Evolutionary conservation across 140 eudicot genomes (phyloP).

Genomic region (Anethum foeniculum): DNA sequence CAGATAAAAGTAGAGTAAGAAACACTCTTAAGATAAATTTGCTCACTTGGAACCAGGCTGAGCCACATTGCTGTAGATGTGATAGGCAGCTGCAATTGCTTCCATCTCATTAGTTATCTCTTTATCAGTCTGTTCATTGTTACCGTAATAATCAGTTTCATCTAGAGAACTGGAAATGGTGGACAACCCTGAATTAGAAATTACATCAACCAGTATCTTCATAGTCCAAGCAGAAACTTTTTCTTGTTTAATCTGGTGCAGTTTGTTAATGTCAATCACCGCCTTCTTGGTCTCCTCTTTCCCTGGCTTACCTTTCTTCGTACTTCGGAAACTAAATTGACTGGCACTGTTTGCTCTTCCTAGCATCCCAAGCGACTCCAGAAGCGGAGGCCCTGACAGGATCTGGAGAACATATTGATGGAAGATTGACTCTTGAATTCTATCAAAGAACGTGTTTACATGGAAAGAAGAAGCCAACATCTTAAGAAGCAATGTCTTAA

Average conservation of each 20-base stretch:
- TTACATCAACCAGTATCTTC: conserved; percentile 20
- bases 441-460: conserved; percentile 20
- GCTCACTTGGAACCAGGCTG: conserved; percentile 16
- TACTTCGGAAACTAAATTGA: conserved; percentile 5
- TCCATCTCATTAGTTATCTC: conserved; percentile 30
- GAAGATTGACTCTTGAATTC: conserved; percentile 16
- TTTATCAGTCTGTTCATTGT: conserved; percentile 18
- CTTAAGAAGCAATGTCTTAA: conserved; percentile 24
- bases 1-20: neutral
- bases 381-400: conserved; percentile 13
- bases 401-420: conserved; percentile 13
- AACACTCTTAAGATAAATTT: neutral
- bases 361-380: conserved; percentile 4
- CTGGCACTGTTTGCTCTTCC: conserved; percentile 8
- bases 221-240: conserved; percentile 28
- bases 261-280: conserved; percentile 19
- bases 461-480: conserved; percentile 21
- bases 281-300: neutral
- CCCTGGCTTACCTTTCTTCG: conserved; percentile 5
- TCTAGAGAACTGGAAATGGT: conserved; percentile 18
- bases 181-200: conserved; percentile 13
- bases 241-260: conserved; percentile 26
- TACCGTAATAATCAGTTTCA: conserved; percentile 10
- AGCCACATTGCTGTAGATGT: conserved; percentile 21
- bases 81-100: conserved; percentile 36